Percentiles rank a stretch among this genome's conserved stretches.
Evolutionary conservation across 495 filamentous ascomycete genomes (phyloP).

Genomic region (Aspergillus sclerotiicarbonarius): DNA sequence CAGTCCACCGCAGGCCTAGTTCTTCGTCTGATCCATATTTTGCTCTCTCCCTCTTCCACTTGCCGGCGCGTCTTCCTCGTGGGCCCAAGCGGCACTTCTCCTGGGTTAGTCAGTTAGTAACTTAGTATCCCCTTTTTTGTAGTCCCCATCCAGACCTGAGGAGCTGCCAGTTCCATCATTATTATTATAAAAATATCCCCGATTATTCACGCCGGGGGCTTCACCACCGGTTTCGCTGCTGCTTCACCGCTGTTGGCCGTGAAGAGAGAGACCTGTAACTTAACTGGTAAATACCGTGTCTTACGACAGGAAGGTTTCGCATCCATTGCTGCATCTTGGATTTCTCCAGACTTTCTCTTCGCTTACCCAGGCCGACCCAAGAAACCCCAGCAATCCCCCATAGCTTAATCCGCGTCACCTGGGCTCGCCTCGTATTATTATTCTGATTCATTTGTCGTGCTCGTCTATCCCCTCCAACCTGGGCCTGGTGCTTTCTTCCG

Average conservation of each 20-base stretch:
- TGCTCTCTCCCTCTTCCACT: conserved; percentile 7
- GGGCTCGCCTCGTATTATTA: conserved; percentile 5
- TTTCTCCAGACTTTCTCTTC: neutral
- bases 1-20: conserved; percentile 4
- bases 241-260: too few species aligned
- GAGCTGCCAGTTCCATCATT: too few species aligned
- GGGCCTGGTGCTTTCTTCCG: neutral
- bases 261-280: too few species aligned
- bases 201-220: too few species aligned
- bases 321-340: neutral
- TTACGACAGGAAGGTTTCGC: neutral
- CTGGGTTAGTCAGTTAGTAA: conserved; percentile 8
- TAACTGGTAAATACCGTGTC: too few species aligned
- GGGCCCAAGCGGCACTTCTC: conserved; percentile 20
- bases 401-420: conserved; percentile 8
- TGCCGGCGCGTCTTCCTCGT: conserved; percentile 14
- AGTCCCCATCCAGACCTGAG: conserved; percentile 1
- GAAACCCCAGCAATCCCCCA: neutral
- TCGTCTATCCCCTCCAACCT: neutral
- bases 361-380: neutral
- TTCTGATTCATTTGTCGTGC: neutral
- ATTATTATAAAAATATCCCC: too few species aligned
- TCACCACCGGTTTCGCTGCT: too few species aligned
- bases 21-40: conserved; percentile 13
- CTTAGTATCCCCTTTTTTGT: conserved; percentile 9